Evolutionary conservation across 2,329 filamentous ascomycete species (phyloP).

Genomic region (Didymella glomerata): DNA sequence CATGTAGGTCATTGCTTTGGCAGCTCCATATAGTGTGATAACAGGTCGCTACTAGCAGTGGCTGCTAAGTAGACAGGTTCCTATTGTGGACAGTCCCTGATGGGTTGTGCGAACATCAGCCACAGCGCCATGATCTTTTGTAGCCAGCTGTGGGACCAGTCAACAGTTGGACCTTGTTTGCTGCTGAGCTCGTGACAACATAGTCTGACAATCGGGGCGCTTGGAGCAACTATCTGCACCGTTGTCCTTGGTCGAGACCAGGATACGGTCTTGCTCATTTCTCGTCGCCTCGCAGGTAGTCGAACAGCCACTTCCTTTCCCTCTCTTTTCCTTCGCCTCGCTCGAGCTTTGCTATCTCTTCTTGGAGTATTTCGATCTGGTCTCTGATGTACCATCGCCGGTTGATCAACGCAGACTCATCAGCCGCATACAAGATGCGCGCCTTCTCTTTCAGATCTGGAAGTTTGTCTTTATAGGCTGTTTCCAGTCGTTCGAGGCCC

Average conservation of each 20-base stretch:
- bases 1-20: not conserved
- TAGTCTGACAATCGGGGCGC: not conserved
- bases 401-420: not conserved
- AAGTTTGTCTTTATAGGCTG: not conserved
- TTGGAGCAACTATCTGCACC: not conserved
- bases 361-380: not conserved
- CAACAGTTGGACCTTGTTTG: not conserved
- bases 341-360: constrained; percentile 2
- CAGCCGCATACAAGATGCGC: not conserved
- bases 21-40: not conserved
- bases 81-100: not conserved
- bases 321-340: not conserved
- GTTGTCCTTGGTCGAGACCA: not conserved
- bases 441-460: not conserved
- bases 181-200: not conserved
- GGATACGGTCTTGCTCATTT: not conserved
- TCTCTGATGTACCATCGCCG: not conserved
- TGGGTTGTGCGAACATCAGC: not conserved
- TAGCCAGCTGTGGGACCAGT: not conserved
- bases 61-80: not conserved
- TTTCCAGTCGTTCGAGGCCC: not conserved
- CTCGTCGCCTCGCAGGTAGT: constrained; percentile 4
- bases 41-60: not conserved
- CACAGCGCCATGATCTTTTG: not conserved
- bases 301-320: constrained; percentile 7